These are phyloP conservation scores for Naganishia sp. DNA, from an alignment of 1,284 basidiomycete species.

Conservation along the genomic window DNA sequence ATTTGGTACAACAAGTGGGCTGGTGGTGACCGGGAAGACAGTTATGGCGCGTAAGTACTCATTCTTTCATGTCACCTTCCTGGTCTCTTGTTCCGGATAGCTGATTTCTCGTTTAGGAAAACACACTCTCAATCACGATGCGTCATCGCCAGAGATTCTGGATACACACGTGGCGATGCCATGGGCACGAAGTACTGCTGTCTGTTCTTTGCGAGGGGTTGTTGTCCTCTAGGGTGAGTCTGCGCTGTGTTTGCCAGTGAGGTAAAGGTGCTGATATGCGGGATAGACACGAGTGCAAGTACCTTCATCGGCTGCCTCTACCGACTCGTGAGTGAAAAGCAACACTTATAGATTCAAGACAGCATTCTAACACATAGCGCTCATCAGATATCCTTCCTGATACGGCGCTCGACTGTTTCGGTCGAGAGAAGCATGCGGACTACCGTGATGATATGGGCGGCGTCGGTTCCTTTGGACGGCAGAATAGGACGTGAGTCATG, in stretches of 20 bases:
- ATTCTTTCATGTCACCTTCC: too few relatives aligned
- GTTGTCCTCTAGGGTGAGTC: slow-evolving; percentile 83
- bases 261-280: background rate
- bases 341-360: background rate
- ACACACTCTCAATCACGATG: slow-evolving; percentile 72
- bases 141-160: slow-evolving; percentile 82
- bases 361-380: background rate
- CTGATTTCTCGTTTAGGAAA: slow-evolving; percentile 64
- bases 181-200: slow-evolving; percentile 90
- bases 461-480: slow-evolving; percentile 89
- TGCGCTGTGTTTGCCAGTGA: background rate
- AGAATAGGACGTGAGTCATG: slow-evolving; percentile 71
- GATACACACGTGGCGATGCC: slow-evolving; percentile 89
- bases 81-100: slow-evolving; percentile 36
- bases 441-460: slow-evolving; percentile 99
- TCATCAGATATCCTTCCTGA: slow-evolving; percentile 67
- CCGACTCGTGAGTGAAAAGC: slow-evolving; percentile 54
- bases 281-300: slow-evolving; percentile 83
- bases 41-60: slow-evolving; percentile 85
- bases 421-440: slow-evolving; percentile 93
- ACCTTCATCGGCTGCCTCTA: slow-evolving; percentile 82
- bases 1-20: slow-evolving; percentile 99
- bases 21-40: slow-evolving; percentile 89
- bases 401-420: slow-evolving; percentile 93
- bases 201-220: slow-evolving; percentile 92